phyloP scores from a whole-genome alignment of 176 grass and related monocot genomes.

The Raddia guianensis region DNA sequence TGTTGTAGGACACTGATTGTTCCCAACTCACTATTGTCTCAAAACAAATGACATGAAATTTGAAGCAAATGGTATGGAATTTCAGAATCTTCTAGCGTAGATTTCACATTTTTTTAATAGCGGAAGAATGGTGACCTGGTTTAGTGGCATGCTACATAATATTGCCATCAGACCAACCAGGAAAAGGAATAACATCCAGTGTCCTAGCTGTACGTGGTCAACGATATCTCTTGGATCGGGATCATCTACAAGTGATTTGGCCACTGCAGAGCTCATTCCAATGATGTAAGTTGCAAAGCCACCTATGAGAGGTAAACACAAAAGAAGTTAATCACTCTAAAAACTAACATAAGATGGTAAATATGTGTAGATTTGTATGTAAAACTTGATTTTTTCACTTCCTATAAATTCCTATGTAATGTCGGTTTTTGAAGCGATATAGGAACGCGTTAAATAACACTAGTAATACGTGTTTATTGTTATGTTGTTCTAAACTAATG shows the following conservation, averaged over 20 bases:
- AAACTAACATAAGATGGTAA: background rate
- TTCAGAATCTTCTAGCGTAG: no score
- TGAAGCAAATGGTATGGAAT: no score
- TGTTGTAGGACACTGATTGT: no score
- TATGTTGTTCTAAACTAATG: no score
- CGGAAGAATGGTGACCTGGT: conserved; percentile 37
- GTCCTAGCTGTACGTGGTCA: conserved; percentile 20
- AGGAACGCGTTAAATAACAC: no score
- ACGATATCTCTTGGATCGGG: conserved; percentile 46
- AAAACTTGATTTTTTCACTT: background rate
- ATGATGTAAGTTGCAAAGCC: conserved; percentile 56
- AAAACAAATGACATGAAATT: no score
- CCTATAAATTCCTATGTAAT: no score
- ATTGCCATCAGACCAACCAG: conserved; percentile 42
- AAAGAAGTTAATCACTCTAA: background rate
- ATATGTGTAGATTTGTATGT: background rate
- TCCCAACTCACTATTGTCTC: no score
- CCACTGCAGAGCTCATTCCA: conserved; percentile 50
- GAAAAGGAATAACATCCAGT: conserved; percentile 53
- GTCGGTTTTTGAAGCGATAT: no score
- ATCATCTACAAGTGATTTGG: conserved; percentile 38
- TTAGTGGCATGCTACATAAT: conserved; percentile 35
- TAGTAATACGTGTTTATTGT: no score
- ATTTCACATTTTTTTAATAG: background rate
- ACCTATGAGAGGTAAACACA: conserved; percentile 32